phyloP scores from a whole-genome alignment of 352 stramenopile species.

The Pythium apleroticum region DNA sequence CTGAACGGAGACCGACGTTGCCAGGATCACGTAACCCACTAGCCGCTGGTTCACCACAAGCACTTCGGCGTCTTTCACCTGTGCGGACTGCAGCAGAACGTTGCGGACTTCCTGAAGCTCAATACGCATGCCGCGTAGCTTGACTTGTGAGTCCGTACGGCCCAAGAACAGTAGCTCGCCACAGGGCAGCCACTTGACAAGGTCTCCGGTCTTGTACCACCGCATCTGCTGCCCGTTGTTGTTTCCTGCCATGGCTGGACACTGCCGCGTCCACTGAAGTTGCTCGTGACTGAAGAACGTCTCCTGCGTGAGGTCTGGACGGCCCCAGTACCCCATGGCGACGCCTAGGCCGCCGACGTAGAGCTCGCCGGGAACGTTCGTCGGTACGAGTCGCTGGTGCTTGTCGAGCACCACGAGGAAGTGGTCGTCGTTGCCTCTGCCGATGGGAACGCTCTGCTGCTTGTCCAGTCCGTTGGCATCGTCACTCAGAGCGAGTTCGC shows the following conservation, averaged over 20 bases:
- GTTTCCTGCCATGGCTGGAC: background rate
- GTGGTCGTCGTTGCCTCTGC: slow-evolving; percentile 48
- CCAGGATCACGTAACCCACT: slow-evolving; percentile 52
- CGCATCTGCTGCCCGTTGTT: slow-evolving; percentile 3
- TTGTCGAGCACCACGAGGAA: slow-evolving; percentile 52
- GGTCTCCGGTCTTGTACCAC: slow-evolving; percentile 72
- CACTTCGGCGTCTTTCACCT: slow-evolving; percentile 49
- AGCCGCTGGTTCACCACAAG: slow-evolving; percentile 37
- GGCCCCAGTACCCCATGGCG: slow-evolving; percentile 61
- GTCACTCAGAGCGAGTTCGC: slow-evolving; percentile 24
- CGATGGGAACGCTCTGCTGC: slow-evolving; percentile 53
- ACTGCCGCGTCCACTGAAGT: slow-evolving; percentile 10
- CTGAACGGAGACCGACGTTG: slow-evolving; percentile 1
- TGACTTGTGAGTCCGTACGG: slow-evolving; percentile 74
- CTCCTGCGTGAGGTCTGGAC: slow-evolving; percentile 40
- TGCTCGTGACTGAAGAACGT: slow-evolving; percentile 27
- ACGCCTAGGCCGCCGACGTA: slow-evolving; percentile 71
- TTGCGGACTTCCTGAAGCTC: slow-evolving; percentile 81
- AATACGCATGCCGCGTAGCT: slow-evolving; percentile 79
- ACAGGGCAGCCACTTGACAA: slow-evolving; percentile 54
- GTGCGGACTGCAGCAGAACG: slow-evolving; percentile 38
- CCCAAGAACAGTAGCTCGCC: slow-evolving; percentile 66
- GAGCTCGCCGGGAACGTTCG: slow-evolving; percentile 59
- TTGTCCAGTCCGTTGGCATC: background rate
- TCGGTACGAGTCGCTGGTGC: slow-evolving; percentile 38